Conservation (phyloP, 805 yeast genomes). For the Hanseniaspora jakobsenii region DNA sequence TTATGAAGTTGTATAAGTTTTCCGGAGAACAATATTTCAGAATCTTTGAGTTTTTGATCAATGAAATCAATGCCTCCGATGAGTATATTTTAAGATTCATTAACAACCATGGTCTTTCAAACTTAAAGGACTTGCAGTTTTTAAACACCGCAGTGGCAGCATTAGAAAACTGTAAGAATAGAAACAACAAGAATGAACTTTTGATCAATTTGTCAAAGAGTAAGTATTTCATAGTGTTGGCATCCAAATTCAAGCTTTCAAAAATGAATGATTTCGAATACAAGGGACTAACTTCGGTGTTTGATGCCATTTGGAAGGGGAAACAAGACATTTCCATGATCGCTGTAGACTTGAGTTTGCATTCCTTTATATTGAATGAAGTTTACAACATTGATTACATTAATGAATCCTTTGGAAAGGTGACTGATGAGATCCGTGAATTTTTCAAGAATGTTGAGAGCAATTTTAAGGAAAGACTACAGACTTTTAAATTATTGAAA, state of each 20-base stretch:
- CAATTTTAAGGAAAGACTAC: slow-evolving; percentile 24
- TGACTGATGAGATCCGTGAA: slow-evolving; percentile 17
- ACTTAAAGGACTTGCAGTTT: slow-evolving; percentile 24
- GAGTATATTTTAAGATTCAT: slow-evolving; percentile 28
- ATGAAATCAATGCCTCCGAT: slow-evolving; percentile 22
- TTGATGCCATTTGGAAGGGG: slow-evolving; percentile 25
- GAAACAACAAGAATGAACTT: slow-evolving; percentile 20
- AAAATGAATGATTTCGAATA: slow-evolving; percentile 20
- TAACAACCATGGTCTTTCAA: slow-evolving; percentile 27
- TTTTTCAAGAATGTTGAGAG: slow-evolving; percentile 26
- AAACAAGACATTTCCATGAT: slow-evolving; percentile 23
- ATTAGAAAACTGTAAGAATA: no score
- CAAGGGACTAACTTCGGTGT: slow-evolving; percentile 27
- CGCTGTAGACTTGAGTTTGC: slow-evolving; percentile 25
- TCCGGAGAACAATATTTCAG: slow-evolving; percentile 26
- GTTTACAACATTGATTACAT: slow-evolving; percentile 29
- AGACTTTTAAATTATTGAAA: slow-evolving; percentile 23
- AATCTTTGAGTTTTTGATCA: slow-evolving; percentile 27
- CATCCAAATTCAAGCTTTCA: slow-evolving; percentile 19
- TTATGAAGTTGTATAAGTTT: slow-evolving; percentile 28
- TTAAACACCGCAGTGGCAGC: slow-evolving; percentile 22
- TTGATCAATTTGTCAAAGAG: slow-evolving; percentile 23
- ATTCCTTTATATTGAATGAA: slow-evolving; percentile 29
- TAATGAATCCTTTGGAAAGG: slow-evolving; percentile 19
- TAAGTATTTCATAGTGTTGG: slow-evolving; percentile 25